These are phyloP conservation scores for Marasmius tenuissimus DNA, from an alignment of 1,284 basidiomycete genomes.

Conservation along the genomic window DNA sequence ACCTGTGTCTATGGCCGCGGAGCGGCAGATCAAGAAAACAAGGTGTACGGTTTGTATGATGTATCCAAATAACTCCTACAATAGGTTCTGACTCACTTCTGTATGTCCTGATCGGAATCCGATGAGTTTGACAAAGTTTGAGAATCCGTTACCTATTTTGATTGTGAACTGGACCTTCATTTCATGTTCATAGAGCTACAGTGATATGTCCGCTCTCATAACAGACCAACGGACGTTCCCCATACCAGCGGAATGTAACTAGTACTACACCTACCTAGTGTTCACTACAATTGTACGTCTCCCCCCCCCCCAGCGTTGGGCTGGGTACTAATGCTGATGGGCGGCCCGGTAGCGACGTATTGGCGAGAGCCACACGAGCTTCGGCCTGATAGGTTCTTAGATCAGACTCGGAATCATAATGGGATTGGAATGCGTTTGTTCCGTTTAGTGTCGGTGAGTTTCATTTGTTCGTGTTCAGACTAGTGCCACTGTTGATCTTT, in stretches of 20 bases:
- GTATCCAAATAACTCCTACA: too few species aligned
- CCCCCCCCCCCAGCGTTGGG: not conserved
- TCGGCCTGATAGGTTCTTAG: not conserved
- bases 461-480: not conserved
- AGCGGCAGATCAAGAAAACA: too few species aligned
- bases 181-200: too few species aligned
- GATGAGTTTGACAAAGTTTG: too few species aligned
- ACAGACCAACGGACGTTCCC: not conserved
- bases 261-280: not conserved
- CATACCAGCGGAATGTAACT: not conserved
- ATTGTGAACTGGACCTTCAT: too few species aligned
- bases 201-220: too few species aligned
- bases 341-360: slow-evolving; percentile 1
- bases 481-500: not conserved
- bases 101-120: too few species aligned
- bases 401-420: not conserved
- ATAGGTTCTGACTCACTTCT: too few species aligned
- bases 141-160: too few species aligned
- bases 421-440: slow-evolving; percentile 2
- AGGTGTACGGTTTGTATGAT: too few species aligned
- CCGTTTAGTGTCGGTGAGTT: slow-evolving; percentile 5
- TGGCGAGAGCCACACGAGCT: slow-evolving; percentile 1
- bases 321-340: not conserved
- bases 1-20: too few species aligned
- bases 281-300: slow-evolving; percentile 6